Conservation (phyloP, 73 alveolate species). For the Diophrys sp. region DNA sequence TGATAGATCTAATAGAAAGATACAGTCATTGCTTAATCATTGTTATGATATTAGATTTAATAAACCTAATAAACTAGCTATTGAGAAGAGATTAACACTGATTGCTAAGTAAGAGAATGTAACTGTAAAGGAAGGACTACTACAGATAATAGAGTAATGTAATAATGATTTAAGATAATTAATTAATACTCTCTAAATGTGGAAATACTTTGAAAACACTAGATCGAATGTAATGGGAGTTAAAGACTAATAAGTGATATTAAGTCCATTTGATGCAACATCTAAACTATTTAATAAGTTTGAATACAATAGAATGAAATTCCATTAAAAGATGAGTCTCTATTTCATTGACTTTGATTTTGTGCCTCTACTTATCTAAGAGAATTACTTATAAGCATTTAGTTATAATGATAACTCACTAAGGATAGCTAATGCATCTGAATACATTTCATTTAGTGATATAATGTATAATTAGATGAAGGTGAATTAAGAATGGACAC, state of each 20-base stretch:
- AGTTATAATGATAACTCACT: conserved; percentile 42
- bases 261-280: conserved; percentile 80
- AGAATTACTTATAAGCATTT: conserved; percentile 68
- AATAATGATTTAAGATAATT: conserved; percentile 86
- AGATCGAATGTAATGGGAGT: conserved; percentile 13
- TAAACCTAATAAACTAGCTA: conserved; percentile 63
- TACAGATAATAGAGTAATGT: conserved; percentile 73
- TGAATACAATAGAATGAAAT: conserved; percentile 55
- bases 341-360: conserved; percentile 88
- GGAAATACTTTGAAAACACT: conserved; percentile 47
- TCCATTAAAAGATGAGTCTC: conserved; percentile 78
- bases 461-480: conserved; percentile 64
- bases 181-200: conserved; percentile 75
- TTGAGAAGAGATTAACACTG: conserved; percentile 63
- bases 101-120: conserved; percentile 74
- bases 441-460: conserved; percentile 91
- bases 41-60: conserved; percentile 94
- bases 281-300: conserved; percentile 60
- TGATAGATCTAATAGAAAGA: conserved; percentile 89
- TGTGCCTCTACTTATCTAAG: conserved; percentile 86
- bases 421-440: conserved; percentile 79
- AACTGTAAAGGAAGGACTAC: conserved; percentile 46
- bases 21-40: conserved; percentile 62
- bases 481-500: conserved; percentile 82
- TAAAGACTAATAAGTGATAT: conserved; percentile 70